Evolutionary conservation across 2,329 filamentous ascomycete genomes (phyloP), one percentile per base, ranked within the genome.

Genomic region (Talaromyces sp.): DNA sequence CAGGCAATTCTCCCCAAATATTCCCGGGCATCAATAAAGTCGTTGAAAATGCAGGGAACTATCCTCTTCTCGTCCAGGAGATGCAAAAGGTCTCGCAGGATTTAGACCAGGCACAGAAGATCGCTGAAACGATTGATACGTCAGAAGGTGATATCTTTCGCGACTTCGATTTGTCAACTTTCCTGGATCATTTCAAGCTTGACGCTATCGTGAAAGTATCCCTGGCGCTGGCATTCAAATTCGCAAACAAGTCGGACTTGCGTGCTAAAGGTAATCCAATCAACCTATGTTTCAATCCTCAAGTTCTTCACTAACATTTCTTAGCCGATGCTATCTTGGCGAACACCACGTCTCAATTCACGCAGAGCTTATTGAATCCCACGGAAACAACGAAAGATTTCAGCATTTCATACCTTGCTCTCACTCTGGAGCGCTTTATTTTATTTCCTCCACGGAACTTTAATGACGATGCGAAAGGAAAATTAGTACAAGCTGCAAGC

Each of bases 181-280:
- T 99, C 73, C 88, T 98, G 82, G 90, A 96, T 65, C 93, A 98
- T 75, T 99, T 99, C 81, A 92, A 93, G 73, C 83, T 97, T 59
- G 93, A 97, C 77, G 87, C 92, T 10, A 77, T 97, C 54, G 87
- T 92, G 70, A 96, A 96, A 81, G 91, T 91, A 47, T 85, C 96
- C 64, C 83, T 99, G 65, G 91, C 92, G 56, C 81, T 97, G 61
- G 92, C 93, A 4, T 96, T 96, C 76, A 96, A 93, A 76, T 85
- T 88, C 64, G 88, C 88, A n/a, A 85, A 85, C 47, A 92, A 91
- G 69, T 79, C 87, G 62, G 93, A 97, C 73, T 79, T 99, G 58
- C 91, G 92, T 71, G 89, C 88, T 5, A 98, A 97, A 86, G 93
- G 93, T 96, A 77, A 71, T 79, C 73, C 51, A 17, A 55, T 54